Evolutionary conservation across 2,329 filamentous ascomycete species (phyloP).

Genomic region (Ophiostoma triangulosporum): DNA sequence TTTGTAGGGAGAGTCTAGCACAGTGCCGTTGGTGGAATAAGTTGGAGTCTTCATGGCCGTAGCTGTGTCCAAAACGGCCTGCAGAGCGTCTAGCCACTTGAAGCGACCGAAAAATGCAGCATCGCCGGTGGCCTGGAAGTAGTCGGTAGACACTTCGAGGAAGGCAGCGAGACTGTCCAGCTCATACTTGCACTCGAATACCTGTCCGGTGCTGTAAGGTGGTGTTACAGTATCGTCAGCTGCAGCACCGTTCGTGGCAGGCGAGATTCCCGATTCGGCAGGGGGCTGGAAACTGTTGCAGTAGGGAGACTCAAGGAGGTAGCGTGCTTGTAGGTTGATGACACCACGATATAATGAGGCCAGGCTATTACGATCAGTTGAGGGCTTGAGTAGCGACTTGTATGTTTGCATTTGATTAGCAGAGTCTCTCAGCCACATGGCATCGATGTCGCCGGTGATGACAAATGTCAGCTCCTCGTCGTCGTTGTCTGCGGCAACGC

Average conservation of each 20-base stretch:
- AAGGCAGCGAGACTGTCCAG: slow-evolving; percentile 84
- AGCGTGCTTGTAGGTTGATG: slow-evolving; percentile 64
- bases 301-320: slow-evolving; percentile 58
- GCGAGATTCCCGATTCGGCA: slow-evolving; percentile 51
- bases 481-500: slow-evolving; percentile 13
- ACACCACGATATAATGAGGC: slow-evolving; percentile 59
- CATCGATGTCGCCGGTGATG: slow-evolving; percentile 23
- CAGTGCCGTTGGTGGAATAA: slow-evolving; percentile 45
- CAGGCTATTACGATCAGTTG: slow-evolving; percentile 40
- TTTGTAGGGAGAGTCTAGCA: slow-evolving; percentile 52
- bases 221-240: slow-evolving; percentile 51
- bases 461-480: slow-evolving; percentile 51
- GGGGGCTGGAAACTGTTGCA: slow-evolving; percentile 95
- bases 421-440: slow-evolving; percentile 26
- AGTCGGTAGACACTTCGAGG: slow-evolving; percentile 67
- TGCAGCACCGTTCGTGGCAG: slow-evolving; percentile 41
- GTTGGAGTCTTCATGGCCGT: slow-evolving; percentile 60
- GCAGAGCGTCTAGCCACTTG: slow-evolving; percentile 60
- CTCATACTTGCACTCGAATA: slow-evolving; percentile 96
- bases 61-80: slow-evolving; percentile 55
- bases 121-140: slow-evolving; percentile 60
- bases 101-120: slow-evolving; percentile 58
- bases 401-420: slow-evolving; percentile 65
- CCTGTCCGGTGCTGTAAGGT: slow-evolving; percentile 50
- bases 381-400: slow-evolving; percentile 44